Evolutionary conservation across 805 yeast genomes (phyloP).

Genomic region (Lachancea cidri): DNA sequence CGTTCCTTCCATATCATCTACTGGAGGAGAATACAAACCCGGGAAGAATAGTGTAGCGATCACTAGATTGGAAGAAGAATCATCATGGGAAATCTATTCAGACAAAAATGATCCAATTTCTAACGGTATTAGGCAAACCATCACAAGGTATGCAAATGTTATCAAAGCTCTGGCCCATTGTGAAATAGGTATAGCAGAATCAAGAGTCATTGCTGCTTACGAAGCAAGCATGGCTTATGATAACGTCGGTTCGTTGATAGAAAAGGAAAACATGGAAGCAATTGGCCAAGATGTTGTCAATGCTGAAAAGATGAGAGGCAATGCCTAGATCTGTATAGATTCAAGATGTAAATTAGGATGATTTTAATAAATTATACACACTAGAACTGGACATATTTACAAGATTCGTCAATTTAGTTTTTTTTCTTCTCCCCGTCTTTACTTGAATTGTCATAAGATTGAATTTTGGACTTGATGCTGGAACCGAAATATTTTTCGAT

Average conservation of each 20-base stretch:
- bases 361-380: background rate
- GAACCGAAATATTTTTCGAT: constrained; percentile 45
- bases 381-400: background rate
- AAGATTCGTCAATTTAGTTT: constrained; percentile 7
- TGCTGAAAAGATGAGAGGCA: constrained; percentile 72
- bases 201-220: constrained; percentile 72
- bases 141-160: constrained; percentile 81
- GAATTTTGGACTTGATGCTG: constrained; percentile 29
- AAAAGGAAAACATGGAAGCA: constrained; percentile 64
- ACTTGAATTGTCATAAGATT: constrained; percentile 12
- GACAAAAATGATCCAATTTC: constrained; percentile 78
- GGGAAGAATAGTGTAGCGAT: constrained; percentile 49
- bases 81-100: constrained; percentile 91
- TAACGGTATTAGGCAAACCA: constrained; percentile 57
- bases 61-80: constrained; percentile 85
- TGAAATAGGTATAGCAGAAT: constrained; percentile 83
- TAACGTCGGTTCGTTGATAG: constrained; percentile 64
- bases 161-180: constrained; percentile 75
- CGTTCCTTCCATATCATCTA: constrained; percentile 19
- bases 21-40: constrained; percentile 32
- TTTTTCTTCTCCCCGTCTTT: constrained; percentile 8
- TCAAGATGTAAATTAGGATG: background rate
- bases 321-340: constrained; percentile 8
- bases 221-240: constrained; percentile 83
- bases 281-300: constrained; percentile 70